These are phyloP conservation scores for Antitrichia curtipendula DNA, from an alignment of 225 moss, liverwort and hornwort species.

Conservation along the genomic window DNA sequence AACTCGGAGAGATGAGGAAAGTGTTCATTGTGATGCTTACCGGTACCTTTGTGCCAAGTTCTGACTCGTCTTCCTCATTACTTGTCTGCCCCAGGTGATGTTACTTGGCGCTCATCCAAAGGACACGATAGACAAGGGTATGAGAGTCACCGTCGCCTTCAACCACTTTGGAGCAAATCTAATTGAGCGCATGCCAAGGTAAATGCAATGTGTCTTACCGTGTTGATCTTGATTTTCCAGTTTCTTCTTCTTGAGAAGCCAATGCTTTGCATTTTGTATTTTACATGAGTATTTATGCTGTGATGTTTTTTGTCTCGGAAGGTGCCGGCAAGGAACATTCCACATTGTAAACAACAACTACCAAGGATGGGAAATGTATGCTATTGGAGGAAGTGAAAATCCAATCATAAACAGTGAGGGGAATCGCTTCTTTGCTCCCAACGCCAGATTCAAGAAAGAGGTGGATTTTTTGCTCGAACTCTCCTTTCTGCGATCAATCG, in stretches of 20 bases:
- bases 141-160: constrained; percentile 29
- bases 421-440: constrained; percentile 44
- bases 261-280: background rate
- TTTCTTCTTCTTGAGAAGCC: background rate
- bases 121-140: constrained; percentile 12
- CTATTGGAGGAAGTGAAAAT: constrained; percentile 65
- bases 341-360: constrained; percentile 71
- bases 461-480: background rate
- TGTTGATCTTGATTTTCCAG: background rate
- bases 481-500: background rate
- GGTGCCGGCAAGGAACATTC: constrained; percentile 58
- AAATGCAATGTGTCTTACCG: background rate
- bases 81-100: constrained; percentile 14
- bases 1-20: background rate
- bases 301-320: background rate
- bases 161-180: constrained; percentile 29
- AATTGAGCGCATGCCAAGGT: constrained; percentile 37
- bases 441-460: constrained; percentile 17
- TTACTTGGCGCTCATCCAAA: constrained; percentile 25
- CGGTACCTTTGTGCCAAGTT: background rate
- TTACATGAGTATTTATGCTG: background rate
- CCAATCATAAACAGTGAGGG: constrained; percentile 62
- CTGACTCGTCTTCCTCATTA: background rate
- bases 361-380: constrained; percentile 52
- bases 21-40: background rate